These are phyloP conservation scores for Diplosphaera chodatii DNA, from an alignment of 139 green algal species.

Conservation along the genomic window DNA sequence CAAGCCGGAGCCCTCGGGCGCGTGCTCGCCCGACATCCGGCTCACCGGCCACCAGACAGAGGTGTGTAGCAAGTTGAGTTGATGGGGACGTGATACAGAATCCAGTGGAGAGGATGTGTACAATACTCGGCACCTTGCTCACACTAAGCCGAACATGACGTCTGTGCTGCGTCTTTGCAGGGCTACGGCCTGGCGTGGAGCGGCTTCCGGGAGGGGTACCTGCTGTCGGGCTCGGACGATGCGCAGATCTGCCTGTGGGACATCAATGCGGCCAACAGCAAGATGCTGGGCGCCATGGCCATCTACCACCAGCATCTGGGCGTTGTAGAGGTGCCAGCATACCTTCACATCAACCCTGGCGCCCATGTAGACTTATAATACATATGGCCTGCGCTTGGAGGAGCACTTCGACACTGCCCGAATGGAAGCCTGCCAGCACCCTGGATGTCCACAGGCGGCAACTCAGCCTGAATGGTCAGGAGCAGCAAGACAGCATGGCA, in stretches of 20 bases:
- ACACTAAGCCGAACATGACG: too few relatives aligned
- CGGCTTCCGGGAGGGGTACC: constrained; percentile 68
- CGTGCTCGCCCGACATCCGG: constrained; percentile 74
- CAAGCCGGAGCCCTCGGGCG: constrained; percentile 72
- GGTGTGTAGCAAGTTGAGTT: neutral
- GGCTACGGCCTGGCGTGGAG: constrained; percentile 97
- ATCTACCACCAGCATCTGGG: constrained; percentile 75
- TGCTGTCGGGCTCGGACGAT: constrained; percentile 95
- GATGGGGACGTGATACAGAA: too few relatives aligned
- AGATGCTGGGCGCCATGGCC: constrained; percentile 56
- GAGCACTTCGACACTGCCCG: too few relatives aligned
- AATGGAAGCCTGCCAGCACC: too few relatives aligned
- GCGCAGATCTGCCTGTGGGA: constrained; percentile 99
- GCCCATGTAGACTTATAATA: too few relatives aligned
- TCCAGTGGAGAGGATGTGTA: too few relatives aligned
- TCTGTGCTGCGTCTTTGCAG: constrained; percentile 38
- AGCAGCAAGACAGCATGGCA: too few relatives aligned
- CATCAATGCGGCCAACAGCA: constrained; percentile 55
- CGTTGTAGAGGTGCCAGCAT: constrained; percentile 65
- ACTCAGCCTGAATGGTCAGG: too few relatives aligned
- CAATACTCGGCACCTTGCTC: too few relatives aligned
- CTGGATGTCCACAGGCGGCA: too few relatives aligned
- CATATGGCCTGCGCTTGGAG: too few relatives aligned
- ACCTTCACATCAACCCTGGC: too few relatives aligned
- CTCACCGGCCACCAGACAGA: constrained; percentile 73